Evolutionary conservation across 495 filamentous ascomycete species (phyloP), one percentile per base, ranked within the genome.

Genomic region (Neurospora africana): DNA sequence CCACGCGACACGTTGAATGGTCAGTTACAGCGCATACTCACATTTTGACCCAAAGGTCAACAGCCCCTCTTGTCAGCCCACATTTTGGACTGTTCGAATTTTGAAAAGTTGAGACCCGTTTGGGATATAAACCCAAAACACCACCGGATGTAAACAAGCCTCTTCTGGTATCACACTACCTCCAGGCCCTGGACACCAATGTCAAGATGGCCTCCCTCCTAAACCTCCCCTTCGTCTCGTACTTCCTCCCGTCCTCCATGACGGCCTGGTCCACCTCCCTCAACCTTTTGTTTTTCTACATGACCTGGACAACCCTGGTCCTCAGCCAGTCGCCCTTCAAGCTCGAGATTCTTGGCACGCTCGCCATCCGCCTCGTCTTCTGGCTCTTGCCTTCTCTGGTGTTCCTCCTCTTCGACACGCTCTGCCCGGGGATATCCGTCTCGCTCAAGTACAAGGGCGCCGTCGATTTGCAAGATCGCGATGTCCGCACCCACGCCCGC

Each of bases 221-320:
- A 69, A 90, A 91, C 0, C 81, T 96, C 69, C 92, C 93, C 5
- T 81, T 93, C 36, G 80, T 92, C 33, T 91, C 89, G 86, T 84
- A 86, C 89, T 79, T 89, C 87, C 80, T 83, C 70, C 78, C 83
- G 23, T 82, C 84, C 8, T 78, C 83, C 23, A 73, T 86, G 36
- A 84, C 83, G n/a, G 87, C 87, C 11, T 94, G 90, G 81, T 90
- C 89, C 65, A 94, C 93, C 4, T 92, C 88, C 15, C 83, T 97
- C 72, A 97, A 97, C 78, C 77, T 97, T 21, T 78, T 97, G 68
- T 95, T 97, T 82, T 97, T 98, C 82, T 95, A 93, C 79, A 88
- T 90, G 80, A 95, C 92, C 79, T 97, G 94, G 94, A 88, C 88
- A 9, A 95, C 93, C 0, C 86, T 98, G 11, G 87, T 95, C 3